A percentile compares a stretch with the other conserved stretches of the same genome.
Evolutionary conservation across 2,329 filamentous ascomycete species (phyloP).

Genomic region (Teratosphaeria destructans): DNA sequence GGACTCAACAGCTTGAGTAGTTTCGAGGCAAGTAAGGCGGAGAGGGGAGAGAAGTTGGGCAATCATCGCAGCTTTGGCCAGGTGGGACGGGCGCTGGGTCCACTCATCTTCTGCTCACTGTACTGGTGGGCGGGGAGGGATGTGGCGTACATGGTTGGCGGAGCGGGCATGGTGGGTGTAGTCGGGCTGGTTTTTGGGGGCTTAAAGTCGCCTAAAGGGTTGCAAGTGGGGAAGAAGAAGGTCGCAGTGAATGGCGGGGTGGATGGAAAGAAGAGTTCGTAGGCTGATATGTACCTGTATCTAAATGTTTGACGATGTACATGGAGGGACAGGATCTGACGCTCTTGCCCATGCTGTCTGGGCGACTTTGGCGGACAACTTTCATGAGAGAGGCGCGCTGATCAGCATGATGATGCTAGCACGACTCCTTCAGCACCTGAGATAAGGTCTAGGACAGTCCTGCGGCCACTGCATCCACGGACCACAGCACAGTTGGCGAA

Average conservation of each 20-base stretch:
- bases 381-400: no score
- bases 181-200: constrained; percentile 58
- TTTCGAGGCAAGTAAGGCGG: constrained; percentile 70
- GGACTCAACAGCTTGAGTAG: constrained; percentile 85
- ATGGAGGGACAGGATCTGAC: neutral
- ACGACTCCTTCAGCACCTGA: no score
- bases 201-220: constrained; percentile 51
- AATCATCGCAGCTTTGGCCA: constrained; percentile 74
- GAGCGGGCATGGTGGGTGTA: constrained; percentile 68
- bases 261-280: neutral
- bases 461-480: no score
- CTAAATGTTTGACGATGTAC: neutral
- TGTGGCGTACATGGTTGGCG: constrained; percentile 71
- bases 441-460: no score
- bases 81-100: constrained; percentile 75
- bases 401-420: no score
- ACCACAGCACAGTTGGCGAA: no score
- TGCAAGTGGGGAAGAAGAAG: constrained; percentile 1
- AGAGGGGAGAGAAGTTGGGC: constrained; percentile 79
- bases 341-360: no score
- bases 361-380: no score
- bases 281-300: neutral
- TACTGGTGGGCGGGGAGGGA: constrained; percentile 98
- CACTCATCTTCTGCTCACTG: constrained; percentile 80
- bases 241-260: neutral